Conservation (phyloP, 345 rosid species). For the Arabidopsis suecica region DNA sequence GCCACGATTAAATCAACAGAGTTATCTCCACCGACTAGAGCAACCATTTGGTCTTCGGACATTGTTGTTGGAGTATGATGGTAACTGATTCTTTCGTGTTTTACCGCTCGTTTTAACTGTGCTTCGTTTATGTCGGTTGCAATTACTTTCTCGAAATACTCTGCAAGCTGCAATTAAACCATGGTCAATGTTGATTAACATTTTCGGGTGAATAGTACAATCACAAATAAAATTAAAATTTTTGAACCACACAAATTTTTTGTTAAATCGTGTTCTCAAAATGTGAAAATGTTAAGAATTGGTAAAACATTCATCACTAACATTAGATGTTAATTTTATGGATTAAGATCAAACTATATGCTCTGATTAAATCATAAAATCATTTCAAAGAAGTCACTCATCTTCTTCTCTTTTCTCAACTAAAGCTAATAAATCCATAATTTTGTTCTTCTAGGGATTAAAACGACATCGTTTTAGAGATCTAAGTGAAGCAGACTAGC, state of each 20-base stretch:
- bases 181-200: neutral
- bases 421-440: neutral
- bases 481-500: neutral
- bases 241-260: too few species aligned
- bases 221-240: too few species aligned
- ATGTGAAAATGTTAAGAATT: too few species aligned
- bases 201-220: too few species aligned
- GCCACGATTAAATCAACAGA: slow-evolving; percentile 54
- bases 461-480: neutral
- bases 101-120: slow-evolving; percentile 54
- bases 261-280: too few species aligned
- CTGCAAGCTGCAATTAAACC: slow-evolving; percentile 53
- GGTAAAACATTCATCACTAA: neutral
- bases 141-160: slow-evolving; percentile 62
- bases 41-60: slow-evolving; percentile 55
- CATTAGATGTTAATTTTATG: neutral
- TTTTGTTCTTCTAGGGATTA: neutral
- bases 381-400: neutral
- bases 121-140: slow-evolving; percentile 67
- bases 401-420: neutral
- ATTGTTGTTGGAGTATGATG: slow-evolving; percentile 59
- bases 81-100: slow-evolving; percentile 55
- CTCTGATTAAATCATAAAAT: neutral
- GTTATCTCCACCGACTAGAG: slow-evolving; percentile 57
- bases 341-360: neutral